phyloP scores from a whole-genome alignment of 139 green algal species.

The Zygnema circumcarinatum region DNA sequence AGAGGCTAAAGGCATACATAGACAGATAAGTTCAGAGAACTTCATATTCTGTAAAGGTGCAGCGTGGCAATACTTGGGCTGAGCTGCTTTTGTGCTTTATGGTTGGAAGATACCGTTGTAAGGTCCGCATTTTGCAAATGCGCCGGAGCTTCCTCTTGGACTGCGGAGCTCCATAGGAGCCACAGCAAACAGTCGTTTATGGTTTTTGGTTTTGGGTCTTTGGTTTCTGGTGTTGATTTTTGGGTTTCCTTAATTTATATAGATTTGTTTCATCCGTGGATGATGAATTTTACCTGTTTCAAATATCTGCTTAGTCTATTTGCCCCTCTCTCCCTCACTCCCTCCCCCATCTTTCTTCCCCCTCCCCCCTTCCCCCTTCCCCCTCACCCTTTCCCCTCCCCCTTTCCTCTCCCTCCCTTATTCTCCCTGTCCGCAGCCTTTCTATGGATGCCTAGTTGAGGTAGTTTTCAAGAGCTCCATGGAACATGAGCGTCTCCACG shows the following conservation, averaged over 20 bases:
- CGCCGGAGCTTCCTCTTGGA: neutral
- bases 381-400: neutral
- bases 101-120: too few species aligned
- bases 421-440: neutral
- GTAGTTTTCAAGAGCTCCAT: too few species aligned
- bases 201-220: neutral
- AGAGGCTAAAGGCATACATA: too few species aligned
- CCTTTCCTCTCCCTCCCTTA: neutral
- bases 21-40: too few species aligned
- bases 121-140: neutral
- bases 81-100: too few species aligned
- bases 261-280: neutral
- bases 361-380: neutral
- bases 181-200: neutral
- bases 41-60: too few species aligned
- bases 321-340: conserved; percentile 1
- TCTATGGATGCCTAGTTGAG: too few species aligned
- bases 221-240: too few species aligned
- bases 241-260: neutral
- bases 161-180: neutral
- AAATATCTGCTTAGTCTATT: neutral
- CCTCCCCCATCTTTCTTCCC: neutral
- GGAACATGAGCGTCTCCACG: too few species aligned
- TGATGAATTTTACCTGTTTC: neutral
- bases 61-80: too few species aligned